Percentiles rank a stretch among this genome's conserved stretches.
phyloP scores from a whole-genome alignment of 2,329 filamentous ascomycete genomes.

The Orbilia blumenaviensis region DNA sequence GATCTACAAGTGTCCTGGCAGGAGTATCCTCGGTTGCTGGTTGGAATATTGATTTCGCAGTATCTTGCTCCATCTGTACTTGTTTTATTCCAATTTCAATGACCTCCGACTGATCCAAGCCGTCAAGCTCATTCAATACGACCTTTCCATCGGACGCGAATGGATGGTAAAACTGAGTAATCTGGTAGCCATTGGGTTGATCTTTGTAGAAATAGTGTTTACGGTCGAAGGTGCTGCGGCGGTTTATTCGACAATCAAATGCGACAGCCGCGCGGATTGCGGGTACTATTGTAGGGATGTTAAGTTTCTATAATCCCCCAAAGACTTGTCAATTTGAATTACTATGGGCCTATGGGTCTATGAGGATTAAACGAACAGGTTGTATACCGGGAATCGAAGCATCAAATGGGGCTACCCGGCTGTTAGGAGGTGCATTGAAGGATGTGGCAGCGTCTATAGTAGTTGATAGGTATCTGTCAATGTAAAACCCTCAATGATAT shows the following conservation, averaged over 20 bases:
- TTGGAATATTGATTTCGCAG: constrained; percentile 61
- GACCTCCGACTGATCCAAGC: constrained; percentile 63
- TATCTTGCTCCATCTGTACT: constrained; percentile 89
- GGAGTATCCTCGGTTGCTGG: constrained; percentile 73
- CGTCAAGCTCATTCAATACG: constrained; percentile 66
- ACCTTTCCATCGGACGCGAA: constrained; percentile 63
- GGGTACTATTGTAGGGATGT: constrained; percentile 82
- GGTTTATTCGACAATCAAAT: constrained; percentile 80
- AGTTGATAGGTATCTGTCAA: not conserved
- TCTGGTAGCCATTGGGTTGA: constrained; percentile 94
- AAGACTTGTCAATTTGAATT: constrained; percentile 78
- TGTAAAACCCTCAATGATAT: too few species aligned
- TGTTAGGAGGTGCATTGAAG: constrained; percentile 77
- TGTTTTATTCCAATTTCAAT: constrained; percentile 86
- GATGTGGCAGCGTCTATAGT: constrained; percentile 67
- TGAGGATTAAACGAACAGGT: constrained; percentile 66
- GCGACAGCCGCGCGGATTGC: constrained; percentile 90
- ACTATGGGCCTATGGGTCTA: constrained; percentile 56
- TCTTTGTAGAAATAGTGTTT: constrained; percentile 99
- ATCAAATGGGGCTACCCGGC: constrained; percentile 89
- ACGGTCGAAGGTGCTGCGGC: constrained; percentile 83
- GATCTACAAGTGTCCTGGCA: constrained; percentile 73
- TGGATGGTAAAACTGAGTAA: constrained; percentile 90
- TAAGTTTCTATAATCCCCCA: constrained; percentile 68
- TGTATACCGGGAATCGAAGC: constrained; percentile 88